These are phyloP conservation scores for Capsicum chinense DNA, from an alignment of 257 asterid species.

Conservation along the genomic window DNA sequence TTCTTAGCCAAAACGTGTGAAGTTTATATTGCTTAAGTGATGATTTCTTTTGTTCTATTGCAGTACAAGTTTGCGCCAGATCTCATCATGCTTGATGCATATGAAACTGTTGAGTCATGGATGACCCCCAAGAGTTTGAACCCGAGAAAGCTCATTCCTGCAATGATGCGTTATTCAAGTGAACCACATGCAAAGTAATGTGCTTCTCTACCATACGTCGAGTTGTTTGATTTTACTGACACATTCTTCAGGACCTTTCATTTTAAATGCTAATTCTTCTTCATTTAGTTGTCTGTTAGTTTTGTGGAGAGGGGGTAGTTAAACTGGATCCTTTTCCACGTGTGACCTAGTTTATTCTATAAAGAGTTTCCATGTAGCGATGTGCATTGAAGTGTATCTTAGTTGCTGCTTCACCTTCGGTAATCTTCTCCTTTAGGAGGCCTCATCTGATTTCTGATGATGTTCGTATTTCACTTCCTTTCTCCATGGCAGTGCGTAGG, in stretches of 20 bases:
- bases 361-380: constrained; percentile 13
- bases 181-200: constrained; percentile 96
- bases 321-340: background rate
- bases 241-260: constrained; percentile 14
- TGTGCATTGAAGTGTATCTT: background rate
- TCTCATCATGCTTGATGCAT: constrained; percentile 97
- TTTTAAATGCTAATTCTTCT: background rate
- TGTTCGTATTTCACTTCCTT: background rate
- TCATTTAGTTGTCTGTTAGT: background rate
- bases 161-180: constrained; percentile 98
- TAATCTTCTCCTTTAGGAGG: constrained; percentile 5
- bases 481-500: background rate
- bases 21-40: too few relatives aligned
- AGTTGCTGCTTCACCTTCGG: background rate
- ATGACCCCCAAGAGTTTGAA: constrained; percentile 84
- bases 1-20: too few relatives aligned
- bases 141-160: constrained; percentile 96
- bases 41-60: constrained; percentile 34
- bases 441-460: background rate
- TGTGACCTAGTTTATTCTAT: constrained; percentile 8
- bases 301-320: background rate
- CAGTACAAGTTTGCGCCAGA: constrained; percentile 99
- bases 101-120: constrained; percentile 99
- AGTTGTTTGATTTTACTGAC: constrained; percentile 20
- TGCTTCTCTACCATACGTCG: constrained; percentile 12